Percentiles rank a stretch among this genome's conserved stretches.
These are phyloP conservation scores for Hirschioporus abietinus DNA, from an alignment of 768 basidiomycete species.

Conservation along the genomic window DNA sequence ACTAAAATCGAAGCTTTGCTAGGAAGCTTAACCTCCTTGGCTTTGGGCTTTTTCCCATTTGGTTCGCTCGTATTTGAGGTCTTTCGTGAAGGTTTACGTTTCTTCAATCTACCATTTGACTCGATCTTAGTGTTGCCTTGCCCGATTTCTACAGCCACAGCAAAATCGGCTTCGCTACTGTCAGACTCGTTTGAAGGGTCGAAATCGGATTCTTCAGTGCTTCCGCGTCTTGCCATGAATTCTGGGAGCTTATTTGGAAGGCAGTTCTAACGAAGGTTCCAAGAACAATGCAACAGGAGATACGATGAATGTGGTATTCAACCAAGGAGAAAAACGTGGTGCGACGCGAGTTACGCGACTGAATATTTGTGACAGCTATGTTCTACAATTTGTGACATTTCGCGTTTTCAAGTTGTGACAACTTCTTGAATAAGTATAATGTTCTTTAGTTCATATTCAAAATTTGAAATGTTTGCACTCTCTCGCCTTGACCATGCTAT, in stretches of 20 bases:
- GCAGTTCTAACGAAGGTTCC: not conserved
- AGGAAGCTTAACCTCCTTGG: conserved; percentile 8
- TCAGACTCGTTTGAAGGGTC: not conserved
- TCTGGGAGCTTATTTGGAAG: not conserved
- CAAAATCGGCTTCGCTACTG: not conserved
- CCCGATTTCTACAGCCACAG: not conserved
- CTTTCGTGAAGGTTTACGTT: not conserved
- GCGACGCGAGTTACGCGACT: too few species aligned
- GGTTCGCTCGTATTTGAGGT: not conserved
- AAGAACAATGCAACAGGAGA: too few species aligned
- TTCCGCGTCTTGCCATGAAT: not conserved
- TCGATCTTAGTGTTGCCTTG: not conserved
- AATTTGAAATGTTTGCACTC: too few species aligned
- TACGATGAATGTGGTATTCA: too few species aligned
- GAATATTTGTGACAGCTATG: too few species aligned
- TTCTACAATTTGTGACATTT: too few species aligned
- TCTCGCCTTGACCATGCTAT: too few species aligned
- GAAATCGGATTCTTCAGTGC: not conserved
- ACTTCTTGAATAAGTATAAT: too few species aligned
- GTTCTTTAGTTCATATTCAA: too few species aligned
- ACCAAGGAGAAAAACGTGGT: too few species aligned
- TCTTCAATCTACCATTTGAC: not conserved
- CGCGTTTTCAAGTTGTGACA: too few species aligned
- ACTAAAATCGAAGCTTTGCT: conserved; percentile 17
- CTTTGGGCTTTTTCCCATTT: not conserved